Evolutionary conservation across 2,329 filamentous ascomycete species (phyloP).

Genomic region (Verticillium longisporum): DNA sequence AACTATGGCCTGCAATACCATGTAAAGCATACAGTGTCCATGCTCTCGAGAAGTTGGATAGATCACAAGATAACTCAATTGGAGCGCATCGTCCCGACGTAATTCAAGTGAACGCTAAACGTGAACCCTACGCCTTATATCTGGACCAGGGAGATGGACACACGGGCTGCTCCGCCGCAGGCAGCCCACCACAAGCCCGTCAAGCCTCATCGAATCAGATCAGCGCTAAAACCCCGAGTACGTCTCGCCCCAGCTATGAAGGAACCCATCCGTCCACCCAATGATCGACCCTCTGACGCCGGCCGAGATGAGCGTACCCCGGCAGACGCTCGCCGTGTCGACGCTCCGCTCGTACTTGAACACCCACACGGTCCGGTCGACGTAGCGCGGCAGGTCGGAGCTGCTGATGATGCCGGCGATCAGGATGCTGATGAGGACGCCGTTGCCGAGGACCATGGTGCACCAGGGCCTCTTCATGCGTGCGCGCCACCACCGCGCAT

Average conservation of each 20-base stretch:
- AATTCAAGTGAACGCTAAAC: not conserved
- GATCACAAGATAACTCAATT: too few relatives aligned
- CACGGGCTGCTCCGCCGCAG: too few relatives aligned
- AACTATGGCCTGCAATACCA: too few relatives aligned
- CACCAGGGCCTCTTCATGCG: slow-evolving; percentile 10
- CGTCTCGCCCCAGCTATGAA: not conserved
- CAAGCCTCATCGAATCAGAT: too few relatives aligned
- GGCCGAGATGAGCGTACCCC: not conserved
- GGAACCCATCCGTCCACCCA: slow-evolving; percentile 1
- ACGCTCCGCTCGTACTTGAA: slow-evolving; percentile 7
- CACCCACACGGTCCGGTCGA: slow-evolving; percentile 1
- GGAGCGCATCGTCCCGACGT: too few relatives aligned
- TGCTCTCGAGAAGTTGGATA: too few relatives aligned
- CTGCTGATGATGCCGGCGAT: slow-evolving; percentile 1
- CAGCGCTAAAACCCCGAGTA: not conserved
- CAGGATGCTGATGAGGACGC: slow-evolving; percentile 4
- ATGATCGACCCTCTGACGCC: slow-evolving; percentile 3
- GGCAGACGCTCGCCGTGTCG: slow-evolving; percentile 1
- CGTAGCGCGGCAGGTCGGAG: slow-evolving; percentile 1
- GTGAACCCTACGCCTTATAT: too few relatives aligned
- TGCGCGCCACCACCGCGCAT: slow-evolving; percentile 3
- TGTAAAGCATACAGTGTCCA: too few relatives aligned
- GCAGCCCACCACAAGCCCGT: too few relatives aligned
- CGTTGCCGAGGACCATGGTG: slow-evolving; percentile 10
- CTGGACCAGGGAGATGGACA: too few relatives aligned